phyloP scores from a whole-genome alignment of 108 stramenopile genomes.

The Asterionellopsis glacialis region DNA sequence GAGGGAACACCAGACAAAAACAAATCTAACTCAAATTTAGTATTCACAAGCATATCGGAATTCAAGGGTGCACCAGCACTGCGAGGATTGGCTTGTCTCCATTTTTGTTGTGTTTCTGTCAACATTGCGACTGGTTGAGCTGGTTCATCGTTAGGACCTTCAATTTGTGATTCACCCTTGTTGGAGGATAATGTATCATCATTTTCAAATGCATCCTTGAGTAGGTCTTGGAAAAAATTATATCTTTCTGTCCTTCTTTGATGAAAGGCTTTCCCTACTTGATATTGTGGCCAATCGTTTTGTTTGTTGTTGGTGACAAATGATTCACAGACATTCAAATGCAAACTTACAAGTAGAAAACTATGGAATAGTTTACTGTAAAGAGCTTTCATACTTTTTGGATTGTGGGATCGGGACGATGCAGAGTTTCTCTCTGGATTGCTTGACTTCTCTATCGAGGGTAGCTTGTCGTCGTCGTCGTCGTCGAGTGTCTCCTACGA shows the following conservation, averaged over 20 bases:
- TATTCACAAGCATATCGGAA: constrained; percentile 20
- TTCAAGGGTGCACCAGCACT: constrained; percentile 27
- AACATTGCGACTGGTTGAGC: background rate
- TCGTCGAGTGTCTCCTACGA: too few species aligned
- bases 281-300: too few species aligned
- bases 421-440: too few species aligned
- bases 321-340: too few species aligned
- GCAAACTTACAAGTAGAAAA: too few species aligned
- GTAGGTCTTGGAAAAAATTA: constrained; percentile 59
- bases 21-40: constrained; percentile 37
- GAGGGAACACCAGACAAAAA: constrained; percentile 71
- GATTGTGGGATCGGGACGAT: too few species aligned
- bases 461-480: too few species aligned
- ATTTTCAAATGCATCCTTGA: constrained; percentile 71
- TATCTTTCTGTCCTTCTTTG: background rate
- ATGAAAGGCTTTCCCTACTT: too few species aligned
- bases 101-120: constrained; percentile 63
- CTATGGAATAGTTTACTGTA: too few species aligned
- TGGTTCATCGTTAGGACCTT: constrained; percentile 35
- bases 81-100: constrained; percentile 44
- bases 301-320: too few species aligned
- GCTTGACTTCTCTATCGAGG: too few species aligned
- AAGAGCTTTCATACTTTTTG: too few species aligned
- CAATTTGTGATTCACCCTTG: constrained; percentile 42
- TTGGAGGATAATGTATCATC: constrained; percentile 44